These are phyloP conservation scores for Aspergillus pseudoglaucus DNA, from an alignment of 2,329 filamentous ascomycete genomes.

Conservation along the genomic window DNA sequence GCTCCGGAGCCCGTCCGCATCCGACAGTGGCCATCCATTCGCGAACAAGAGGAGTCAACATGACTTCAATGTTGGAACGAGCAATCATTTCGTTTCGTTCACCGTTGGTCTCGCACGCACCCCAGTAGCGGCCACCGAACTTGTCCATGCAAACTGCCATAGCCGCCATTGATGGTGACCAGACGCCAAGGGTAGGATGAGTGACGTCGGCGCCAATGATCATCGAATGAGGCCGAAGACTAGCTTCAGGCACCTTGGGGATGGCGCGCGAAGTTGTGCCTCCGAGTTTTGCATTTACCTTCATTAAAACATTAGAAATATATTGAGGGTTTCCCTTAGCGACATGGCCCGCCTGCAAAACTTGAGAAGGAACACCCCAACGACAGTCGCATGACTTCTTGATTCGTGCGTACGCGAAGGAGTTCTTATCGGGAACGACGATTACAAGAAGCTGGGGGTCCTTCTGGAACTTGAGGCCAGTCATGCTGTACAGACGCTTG, in stretches of 20 bases:
- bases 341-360: slow-evolving; percentile 67
- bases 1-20: slow-evolving; percentile 53
- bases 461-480: slow-evolving; percentile 47
- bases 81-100: slow-evolving; percentile 73
- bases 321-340: slow-evolving; percentile 69
- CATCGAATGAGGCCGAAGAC: slow-evolving; percentile 53
- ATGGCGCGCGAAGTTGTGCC: slow-evolving; percentile 61
- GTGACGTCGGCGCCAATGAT: slow-evolving; percentile 89
- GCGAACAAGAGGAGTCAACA: slow-evolving; percentile 59
- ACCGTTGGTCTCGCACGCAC: slow-evolving; percentile 75
- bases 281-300: slow-evolving; percentile 92
- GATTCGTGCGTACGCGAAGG: slow-evolving; percentile 69
- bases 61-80: slow-evolving; percentile 56
- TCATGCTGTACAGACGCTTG: slow-evolving; percentile 49
- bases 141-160: slow-evolving; percentile 75
- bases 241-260: slow-evolving; percentile 34
- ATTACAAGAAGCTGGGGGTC: slow-evolving; percentile 74
- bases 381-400: slow-evolving; percentile 87
- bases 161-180: slow-evolving; percentile 71
- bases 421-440: slow-evolving; percentile 65
- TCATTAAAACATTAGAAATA: slow-evolving; percentile 90
- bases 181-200: slow-evolving; percentile 65
- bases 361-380: slow-evolving; percentile 76
- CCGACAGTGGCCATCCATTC: slow-evolving; percentile 57
- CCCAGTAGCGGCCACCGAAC: slow-evolving; percentile 67